These are phyloP conservation scores for Erysimum cheiranthoides DNA, from an alignment of 345 rosid species.

Conservation along the genomic window DNA sequence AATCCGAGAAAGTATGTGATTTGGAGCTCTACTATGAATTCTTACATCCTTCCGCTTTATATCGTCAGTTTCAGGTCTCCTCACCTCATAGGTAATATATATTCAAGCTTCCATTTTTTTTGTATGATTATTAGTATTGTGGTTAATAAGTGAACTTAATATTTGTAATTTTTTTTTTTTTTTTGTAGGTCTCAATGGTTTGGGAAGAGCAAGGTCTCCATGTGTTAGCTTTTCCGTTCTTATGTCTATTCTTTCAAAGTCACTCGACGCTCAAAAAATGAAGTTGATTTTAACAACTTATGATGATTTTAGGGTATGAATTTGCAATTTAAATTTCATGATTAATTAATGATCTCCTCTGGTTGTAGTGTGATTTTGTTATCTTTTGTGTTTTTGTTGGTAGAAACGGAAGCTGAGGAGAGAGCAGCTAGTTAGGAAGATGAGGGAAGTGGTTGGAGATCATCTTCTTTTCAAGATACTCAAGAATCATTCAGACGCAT, in stretches of 20 bases:
- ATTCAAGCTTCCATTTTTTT: no score
- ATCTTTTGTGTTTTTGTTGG: background rate
- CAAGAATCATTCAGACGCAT: conserved; percentile 32
- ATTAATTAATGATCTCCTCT: background rate
- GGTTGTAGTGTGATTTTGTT: background rate
- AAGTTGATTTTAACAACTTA: conserved; percentile 51
- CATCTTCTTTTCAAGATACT: conserved; percentile 37
- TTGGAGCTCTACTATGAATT: conserved; percentile 74
- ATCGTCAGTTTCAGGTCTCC: conserved; percentile 64
- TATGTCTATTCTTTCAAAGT: conserved; percentile 59
- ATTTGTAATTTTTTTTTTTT: background rate
- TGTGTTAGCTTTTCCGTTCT: conserved; percentile 74
- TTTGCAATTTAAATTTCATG: background rate
- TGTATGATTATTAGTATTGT: background rate
- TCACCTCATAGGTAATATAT: conserved; percentile 23
- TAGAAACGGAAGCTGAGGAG: conserved; percentile 44
- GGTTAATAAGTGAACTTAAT: background rate
- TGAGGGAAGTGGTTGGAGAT: conserved; percentile 43
- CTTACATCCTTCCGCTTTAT: conserved; percentile 65
- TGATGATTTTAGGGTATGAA: conserved; percentile 52
- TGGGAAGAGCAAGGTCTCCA: conserved; percentile 59
- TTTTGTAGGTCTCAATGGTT: background rate
- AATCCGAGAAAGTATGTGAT: conserved; percentile 65
- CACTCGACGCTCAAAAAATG: conserved; percentile 50
- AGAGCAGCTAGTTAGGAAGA: conserved; percentile 38